Evolutionary conservation across 768 basidiomycete genomes (phyloP).

Genomic region (Leccinellum luteum): DNA sequence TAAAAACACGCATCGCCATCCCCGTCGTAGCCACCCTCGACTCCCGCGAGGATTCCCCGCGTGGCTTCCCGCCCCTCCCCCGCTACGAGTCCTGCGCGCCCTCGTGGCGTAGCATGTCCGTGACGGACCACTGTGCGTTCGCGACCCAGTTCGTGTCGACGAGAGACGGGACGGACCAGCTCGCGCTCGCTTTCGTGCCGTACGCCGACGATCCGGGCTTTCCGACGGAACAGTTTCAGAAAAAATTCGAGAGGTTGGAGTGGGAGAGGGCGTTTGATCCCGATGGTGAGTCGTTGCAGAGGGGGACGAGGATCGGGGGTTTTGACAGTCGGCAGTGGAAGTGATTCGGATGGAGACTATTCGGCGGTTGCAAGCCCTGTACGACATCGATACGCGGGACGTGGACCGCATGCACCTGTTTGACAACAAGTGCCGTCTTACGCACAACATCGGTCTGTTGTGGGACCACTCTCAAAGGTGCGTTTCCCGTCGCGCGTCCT

Average conservation of each 20-base stretch:
- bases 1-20: not conserved
- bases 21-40: slow-evolving; percentile 16
- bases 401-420: slow-evolving; percentile 37
- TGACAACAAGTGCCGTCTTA: slow-evolving; percentile 16
- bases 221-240: not conserved
- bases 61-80: slow-evolving; percentile 19
- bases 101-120: slow-evolving; percentile 30
- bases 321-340: slow-evolving; percentile 36
- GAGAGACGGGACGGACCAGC: not conserved
- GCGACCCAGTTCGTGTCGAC: too few relatives aligned
- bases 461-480: slow-evolving; percentile 46
- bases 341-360: slow-evolving; percentile 47
- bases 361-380: slow-evolving; percentile 33
- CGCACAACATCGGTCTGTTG: slow-evolving; percentile 36
- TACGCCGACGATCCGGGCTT: slow-evolving; percentile 50
- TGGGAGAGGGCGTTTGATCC: slow-evolving; percentile 47
- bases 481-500: not conserved
- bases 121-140: not conserved
- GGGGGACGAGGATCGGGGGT: too few relatives aligned
- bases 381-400: slow-evolving; percentile 32
- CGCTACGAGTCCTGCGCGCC: slow-evolving; percentile 50
- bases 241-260: slow-evolving; percentile 22
- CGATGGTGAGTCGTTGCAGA: slow-evolving; percentile 37
- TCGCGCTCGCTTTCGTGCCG: slow-evolving; percentile 28
- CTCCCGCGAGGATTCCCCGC: slow-evolving; percentile 1